Conservation (phyloP, 495 filamentous ascomycete species). For the Acidomyces sp. region DNA sequence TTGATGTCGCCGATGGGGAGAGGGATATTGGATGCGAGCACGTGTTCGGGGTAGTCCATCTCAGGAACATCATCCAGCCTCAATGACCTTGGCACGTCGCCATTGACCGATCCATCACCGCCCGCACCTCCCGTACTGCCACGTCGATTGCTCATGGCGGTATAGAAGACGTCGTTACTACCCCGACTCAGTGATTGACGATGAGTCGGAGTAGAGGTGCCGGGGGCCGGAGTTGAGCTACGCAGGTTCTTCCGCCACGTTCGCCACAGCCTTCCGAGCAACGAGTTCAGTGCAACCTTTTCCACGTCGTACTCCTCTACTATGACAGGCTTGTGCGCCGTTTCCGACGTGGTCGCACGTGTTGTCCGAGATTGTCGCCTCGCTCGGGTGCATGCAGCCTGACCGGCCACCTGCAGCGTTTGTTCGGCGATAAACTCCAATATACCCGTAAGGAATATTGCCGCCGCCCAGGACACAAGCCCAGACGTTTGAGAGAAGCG, state of each 20-base stretch:
- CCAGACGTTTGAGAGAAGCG: constrained; percentile 42
- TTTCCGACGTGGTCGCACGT: constrained; percentile 21
- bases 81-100: not conserved
- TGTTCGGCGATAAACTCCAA: constrained; percentile 92
- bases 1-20: constrained; percentile 53
- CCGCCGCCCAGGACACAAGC: constrained; percentile 77
- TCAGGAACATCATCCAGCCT: constrained; percentile 9
- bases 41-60: constrained; percentile 18
- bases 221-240: constrained; percentile 1
- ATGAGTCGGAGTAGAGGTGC: not conserved
- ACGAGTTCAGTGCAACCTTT: constrained; percentile 76
- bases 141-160: not conserved
- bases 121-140: not conserved
- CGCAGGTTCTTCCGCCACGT: constrained; percentile 65
- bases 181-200: not conserved
- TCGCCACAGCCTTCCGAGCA: constrained; percentile 81
- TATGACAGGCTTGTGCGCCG: constrained; percentile 32
- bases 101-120: constrained; percentile 1
- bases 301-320: constrained; percentile 91
- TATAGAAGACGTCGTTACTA: constrained; percentile 6
- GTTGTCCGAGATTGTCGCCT: constrained; percentile 20
- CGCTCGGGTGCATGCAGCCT: constrained; percentile 67
- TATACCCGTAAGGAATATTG: constrained; percentile 90
- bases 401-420: constrained; percentile 70
- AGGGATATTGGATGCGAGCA: constrained; percentile 42